Evolutionary conservation across 345 rosid genomes (phyloP).

Genomic region (thale cress (Arabidopsis thaliana)): TAIR10.1 NC_003070.9:29302501-29303000

Average conservation of each 20-base stretch:
- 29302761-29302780: background rate
- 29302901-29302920: background rate
- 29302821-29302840: background rate
- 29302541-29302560: slow-evolving; percentile 17
- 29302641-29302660: background rate
- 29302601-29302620: background rate
- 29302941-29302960: background rate
- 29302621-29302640: background rate
- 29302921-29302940: background rate
- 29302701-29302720: background rate
- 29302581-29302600: background rate
- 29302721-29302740: background rate
- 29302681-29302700: background rate
- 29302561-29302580: slow-evolving; percentile 32
- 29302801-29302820: too few species aligned
- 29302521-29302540: background rate
- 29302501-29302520: slow-evolving; percentile 21
- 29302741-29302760: background rate
- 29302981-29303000: background rate
- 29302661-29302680: background rate
- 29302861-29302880: background rate
- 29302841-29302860: background rate
- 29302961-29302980: slow-evolving; percentile 2
- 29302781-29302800: background rate
- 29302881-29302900: background rate